phyloP scores from a whole-genome alignment of 2,329 filamentous ascomycete species.

The Saccharata proteae region DNA sequence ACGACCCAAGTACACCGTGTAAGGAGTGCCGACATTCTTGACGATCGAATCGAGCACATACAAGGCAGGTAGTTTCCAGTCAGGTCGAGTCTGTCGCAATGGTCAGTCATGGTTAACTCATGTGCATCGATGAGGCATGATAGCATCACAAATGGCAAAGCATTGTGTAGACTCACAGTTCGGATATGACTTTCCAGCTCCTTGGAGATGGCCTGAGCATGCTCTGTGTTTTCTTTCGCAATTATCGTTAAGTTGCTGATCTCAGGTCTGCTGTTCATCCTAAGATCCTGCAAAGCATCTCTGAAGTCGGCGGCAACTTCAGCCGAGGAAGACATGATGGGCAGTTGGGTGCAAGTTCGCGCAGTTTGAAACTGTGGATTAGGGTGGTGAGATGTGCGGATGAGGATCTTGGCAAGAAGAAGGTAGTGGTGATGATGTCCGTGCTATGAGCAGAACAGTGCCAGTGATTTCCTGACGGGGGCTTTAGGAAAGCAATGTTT shows the following conservation, averaged over 20 bases:
- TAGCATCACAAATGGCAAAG: background rate
- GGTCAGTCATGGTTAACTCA: conserved; percentile 27
- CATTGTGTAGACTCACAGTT: conserved; percentile 55
- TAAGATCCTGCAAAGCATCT: conserved; percentile 82
- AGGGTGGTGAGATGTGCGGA: conserved; percentile 12
- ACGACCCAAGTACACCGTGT: conserved; percentile 86
- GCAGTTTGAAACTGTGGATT: conserved; percentile 13
- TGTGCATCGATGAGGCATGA: background rate
- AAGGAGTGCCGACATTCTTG: conserved; percentile 96
- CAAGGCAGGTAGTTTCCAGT: conserved; percentile 85
- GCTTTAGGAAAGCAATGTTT: conserved; percentile 26
- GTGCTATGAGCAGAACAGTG: conserved; percentile 2
- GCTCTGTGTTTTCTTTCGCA: conserved; percentile 91
- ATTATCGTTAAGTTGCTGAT: conserved; percentile 97
- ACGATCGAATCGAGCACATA: conserved; percentile 97
- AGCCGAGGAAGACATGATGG: conserved; percentile 59
- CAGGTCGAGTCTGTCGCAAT: conserved; percentile 58
- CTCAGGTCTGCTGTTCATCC: conserved; percentile 82
- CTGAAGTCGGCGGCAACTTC: conserved; percentile 94
- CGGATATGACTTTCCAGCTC: conserved; percentile 88
- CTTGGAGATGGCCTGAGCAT: conserved; percentile 84
- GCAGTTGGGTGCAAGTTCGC: conserved; percentile 15
- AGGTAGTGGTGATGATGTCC: conserved; percentile 3
- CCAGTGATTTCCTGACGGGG: conserved; percentile 13
- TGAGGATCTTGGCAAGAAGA: conserved; percentile 8